Percentiles rank a stretch among this genome's conserved stretches.
Evolutionary conservation across 2,329 filamentous ascomycete species (phyloP).

Genomic region (Alternaria solani): DNA sequence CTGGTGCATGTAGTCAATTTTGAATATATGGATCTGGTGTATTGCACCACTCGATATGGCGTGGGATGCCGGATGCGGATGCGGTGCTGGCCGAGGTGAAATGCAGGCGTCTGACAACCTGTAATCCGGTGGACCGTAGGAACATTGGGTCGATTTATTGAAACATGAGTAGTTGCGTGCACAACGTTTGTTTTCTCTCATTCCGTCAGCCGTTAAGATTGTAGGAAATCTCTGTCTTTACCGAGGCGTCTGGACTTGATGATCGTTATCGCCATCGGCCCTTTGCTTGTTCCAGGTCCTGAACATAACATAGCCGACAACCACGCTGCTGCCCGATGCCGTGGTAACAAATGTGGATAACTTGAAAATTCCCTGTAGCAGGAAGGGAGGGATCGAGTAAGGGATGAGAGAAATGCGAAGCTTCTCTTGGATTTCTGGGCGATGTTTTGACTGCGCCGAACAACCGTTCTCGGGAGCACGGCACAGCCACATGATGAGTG

Average conservation of each 20-base stretch:
- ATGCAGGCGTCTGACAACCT: not conserved
- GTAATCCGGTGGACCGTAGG: not conserved
- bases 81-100: not conserved
- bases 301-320: not conserved
- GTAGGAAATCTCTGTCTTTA: not conserved
- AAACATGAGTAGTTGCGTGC: not conserved
- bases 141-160: not conserved
- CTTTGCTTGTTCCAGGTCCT: not conserved
- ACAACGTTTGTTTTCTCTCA: not conserved
- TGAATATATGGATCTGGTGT: constrained; percentile 2
- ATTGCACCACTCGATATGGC: not conserved
- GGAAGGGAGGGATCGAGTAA: not conserved
- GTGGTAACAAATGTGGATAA: not conserved
- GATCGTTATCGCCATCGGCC: not conserved
- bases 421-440: constrained; percentile 7
- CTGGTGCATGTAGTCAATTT: not conserved
- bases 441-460: constrained; percentile 20
- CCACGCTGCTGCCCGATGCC: too few relatives aligned
- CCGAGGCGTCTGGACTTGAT: not conserved
- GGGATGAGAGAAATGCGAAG: constrained; percentile 1
- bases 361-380: not conserved
- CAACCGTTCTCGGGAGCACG: constrained; percentile 18
- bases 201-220: not conserved
- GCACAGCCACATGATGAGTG: constrained; percentile 10
- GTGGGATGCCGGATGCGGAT: not conserved